A percentile compares a stretch with the other conserved stretches of the same genome.
Evolutionary conservation across 2,329 filamentous ascomycete genomes (phyloP).

Genomic region (Clarireedia paspali): DNA sequence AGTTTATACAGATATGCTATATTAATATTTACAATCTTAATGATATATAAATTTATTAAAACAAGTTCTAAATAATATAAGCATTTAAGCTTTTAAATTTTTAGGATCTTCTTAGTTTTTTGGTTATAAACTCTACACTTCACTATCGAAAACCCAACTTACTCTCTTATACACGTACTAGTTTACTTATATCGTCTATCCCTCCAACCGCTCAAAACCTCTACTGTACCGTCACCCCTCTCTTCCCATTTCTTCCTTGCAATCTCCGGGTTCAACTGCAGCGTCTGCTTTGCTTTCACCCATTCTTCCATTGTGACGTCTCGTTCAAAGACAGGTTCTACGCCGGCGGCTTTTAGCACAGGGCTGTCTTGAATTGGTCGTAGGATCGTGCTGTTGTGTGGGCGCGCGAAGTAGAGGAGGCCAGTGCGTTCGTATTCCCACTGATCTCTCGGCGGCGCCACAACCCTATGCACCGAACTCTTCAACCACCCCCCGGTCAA

Average conservation of each 20-base stretch:
- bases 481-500: constrained; percentile 42
- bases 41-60: too few species aligned
- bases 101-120: too few species aligned
- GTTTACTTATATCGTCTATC: constrained; percentile 25
- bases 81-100: too few species aligned
- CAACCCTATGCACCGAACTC: constrained; percentile 35
- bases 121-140: too few species aligned
- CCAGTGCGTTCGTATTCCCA: constrained; percentile 35
- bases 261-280: constrained; percentile 29
- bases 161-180: too few species aligned
- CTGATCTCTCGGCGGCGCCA: constrained; percentile 30
- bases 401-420: constrained; percentile 38
- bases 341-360: constrained; percentile 25
- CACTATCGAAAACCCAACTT: too few species aligned
- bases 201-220: constrained; percentile 31
- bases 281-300: constrained; percentile 34
- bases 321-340: constrained; percentile 31
- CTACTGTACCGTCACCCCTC: constrained; percentile 29
- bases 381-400: constrained; percentile 22
- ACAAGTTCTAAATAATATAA: too few species aligned
- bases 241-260: constrained; percentile 31
- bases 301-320: constrained; percentile 38
- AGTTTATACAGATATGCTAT: too few species aligned
- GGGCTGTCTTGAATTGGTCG: constrained; percentile 28
- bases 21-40: too few species aligned